Conservation (phyloP, 192 early-diverging fungal genomes). For the Umbelopsis sp. region DNA sequence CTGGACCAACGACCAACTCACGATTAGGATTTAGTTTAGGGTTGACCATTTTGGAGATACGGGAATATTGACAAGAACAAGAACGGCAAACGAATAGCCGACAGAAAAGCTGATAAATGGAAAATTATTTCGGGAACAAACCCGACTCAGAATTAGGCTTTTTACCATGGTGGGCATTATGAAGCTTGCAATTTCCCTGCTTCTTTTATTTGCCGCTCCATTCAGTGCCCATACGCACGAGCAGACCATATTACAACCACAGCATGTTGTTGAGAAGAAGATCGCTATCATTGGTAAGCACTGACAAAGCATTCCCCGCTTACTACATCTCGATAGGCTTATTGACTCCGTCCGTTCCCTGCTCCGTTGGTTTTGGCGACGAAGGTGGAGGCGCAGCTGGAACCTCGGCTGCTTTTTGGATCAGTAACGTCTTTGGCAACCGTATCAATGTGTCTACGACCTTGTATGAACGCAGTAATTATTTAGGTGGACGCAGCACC, state of each 20-base stretch:
- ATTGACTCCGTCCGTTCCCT: background rate
- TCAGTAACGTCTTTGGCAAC: conserved; percentile 30
- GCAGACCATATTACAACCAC: background rate
- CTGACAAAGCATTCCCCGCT: background rate
- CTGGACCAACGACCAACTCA: conserved; percentile 64
- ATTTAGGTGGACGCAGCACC: conserved; percentile 56
- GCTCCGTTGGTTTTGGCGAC: background rate
- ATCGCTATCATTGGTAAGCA: conserved; percentile 50
- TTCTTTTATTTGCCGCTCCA: background rate
- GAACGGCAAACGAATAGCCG: background rate
- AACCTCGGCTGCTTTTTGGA: conserved; percentile 51
- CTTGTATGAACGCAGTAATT: conserved; percentile 53
- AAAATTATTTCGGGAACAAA: background rate
- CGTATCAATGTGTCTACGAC: conserved; percentile 42
- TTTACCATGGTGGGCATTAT: background rate
- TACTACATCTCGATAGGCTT: background rate
- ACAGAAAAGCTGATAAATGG: background rate
- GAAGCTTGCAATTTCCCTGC: background rate
- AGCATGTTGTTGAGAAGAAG: conserved; percentile 16
- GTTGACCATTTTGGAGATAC: background rate
- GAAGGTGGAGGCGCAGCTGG: conserved; percentile 59
- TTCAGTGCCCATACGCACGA: background rate
- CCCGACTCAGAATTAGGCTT: background rate
- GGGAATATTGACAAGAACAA: background rate
- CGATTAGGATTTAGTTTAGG: conserved; percentile 43